phyloP scores from a whole-genome alignment of 2,329 filamentous ascomycete genomes.

The Clarireedia hainanense region DNA sequence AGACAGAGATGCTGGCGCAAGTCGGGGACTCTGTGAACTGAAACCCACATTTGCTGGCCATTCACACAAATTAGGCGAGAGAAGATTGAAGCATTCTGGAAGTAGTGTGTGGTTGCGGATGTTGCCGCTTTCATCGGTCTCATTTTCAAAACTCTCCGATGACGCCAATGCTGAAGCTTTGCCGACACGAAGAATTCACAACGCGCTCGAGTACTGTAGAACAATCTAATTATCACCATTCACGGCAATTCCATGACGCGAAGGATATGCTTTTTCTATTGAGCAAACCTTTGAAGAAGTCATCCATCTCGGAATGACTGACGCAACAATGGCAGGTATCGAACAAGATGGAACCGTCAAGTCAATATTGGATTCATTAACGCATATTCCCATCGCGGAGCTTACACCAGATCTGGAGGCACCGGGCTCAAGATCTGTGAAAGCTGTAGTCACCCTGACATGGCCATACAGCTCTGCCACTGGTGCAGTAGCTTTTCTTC shows the following conservation, averaged over 20 bases:
- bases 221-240: background rate
- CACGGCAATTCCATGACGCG: background rate
- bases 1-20: too few species aligned
- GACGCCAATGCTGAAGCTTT: conserved; percentile 4
- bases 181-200: conserved; percentile 5
- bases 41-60: too few species aligned
- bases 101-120: background rate
- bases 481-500: conserved; percentile 65
- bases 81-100: background rate
- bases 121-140: background rate
- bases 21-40: too few species aligned
- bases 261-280: background rate
- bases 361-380: conserved; percentile 18
- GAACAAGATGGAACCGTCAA: background rate
- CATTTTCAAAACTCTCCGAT: background rate
- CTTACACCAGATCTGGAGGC: conserved; percentile 42
- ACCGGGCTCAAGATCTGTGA: conserved; percentile 40
- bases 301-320: background rate
- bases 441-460: conserved; percentile 71
- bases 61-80: too few species aligned
- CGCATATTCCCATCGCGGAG: conserved; percentile 46
- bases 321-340: background rate
- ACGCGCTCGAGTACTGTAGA: background rate
- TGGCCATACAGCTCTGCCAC: conserved; percentile 86
- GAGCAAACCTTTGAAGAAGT: background rate